Evolutionary conservation across 352 stramenopile species (phyloP).

Genomic region (Pythium guiyangense): DNA sequence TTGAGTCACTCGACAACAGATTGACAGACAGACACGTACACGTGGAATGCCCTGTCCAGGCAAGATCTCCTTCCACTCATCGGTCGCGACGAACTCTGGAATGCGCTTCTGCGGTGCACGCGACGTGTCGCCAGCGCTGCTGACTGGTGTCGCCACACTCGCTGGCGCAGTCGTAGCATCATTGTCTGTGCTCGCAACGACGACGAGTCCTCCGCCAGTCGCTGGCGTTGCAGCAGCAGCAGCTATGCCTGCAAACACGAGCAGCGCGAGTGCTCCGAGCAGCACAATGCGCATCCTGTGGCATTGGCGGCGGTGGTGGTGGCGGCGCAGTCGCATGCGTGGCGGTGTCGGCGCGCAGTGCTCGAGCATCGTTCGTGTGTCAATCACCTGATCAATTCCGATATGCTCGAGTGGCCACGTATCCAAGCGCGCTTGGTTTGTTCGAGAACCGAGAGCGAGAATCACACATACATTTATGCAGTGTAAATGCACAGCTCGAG

Average conservation of each 20-base stretch:
- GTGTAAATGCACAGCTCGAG: no score
- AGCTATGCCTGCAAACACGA: constrained; percentile 3
- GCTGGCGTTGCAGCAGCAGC: not conserved
- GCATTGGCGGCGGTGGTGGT: not conserved
- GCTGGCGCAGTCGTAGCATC: no score
- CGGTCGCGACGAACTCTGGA: constrained; percentile 58
- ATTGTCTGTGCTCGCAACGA: constrained; percentile 8
- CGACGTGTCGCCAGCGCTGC: not conserved
- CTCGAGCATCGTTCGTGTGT: constrained; percentile 3
- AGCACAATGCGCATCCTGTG: not conserved
- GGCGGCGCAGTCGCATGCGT: constrained; percentile 1
- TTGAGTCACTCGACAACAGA: no score
- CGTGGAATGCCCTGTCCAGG: constrained; percentile 51
- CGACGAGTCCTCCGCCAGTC: constrained; percentile 5
- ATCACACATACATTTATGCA: no score
- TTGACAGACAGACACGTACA: constrained; percentile 21
- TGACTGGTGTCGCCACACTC: constrained; percentile 6
- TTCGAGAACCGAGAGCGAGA: constrained; percentile 24
- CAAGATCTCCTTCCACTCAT: constrained; percentile 57
- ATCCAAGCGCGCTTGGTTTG: no score
- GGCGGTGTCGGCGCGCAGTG: not conserved
- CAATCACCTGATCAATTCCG: constrained; percentile 3
- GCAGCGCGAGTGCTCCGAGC: constrained; percentile 2
- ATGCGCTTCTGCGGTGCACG: constrained; percentile 7
- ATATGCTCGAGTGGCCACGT: not conserved